Percentiles rank a stretch among this genome's conserved stretches.
Conservation (phyloP, 495 filamentous ascomycete species). For the Aspergillus mulundensis region DNA sequence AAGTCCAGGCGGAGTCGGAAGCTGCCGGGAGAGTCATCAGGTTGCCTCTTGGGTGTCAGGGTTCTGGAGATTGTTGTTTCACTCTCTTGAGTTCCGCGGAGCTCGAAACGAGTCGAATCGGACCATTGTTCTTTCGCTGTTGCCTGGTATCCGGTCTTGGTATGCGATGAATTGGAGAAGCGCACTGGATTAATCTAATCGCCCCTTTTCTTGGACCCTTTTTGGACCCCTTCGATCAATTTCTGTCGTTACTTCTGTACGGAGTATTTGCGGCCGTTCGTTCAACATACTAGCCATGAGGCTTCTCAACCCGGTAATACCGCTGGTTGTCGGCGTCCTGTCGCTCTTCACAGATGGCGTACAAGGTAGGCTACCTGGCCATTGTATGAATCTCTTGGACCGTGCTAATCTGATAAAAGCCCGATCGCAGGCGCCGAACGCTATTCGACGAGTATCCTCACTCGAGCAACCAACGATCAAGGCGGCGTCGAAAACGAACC, state of each 20-base stretch:
- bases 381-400: not conserved
- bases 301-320: constrained; percentile 14
- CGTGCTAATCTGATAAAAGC: constrained; percentile 33
- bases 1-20: constrained; percentile 7
- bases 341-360: constrained; percentile 15
- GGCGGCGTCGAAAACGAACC: constrained; percentile 61
- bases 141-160: constrained; percentile 5
- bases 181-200: constrained; percentile 1
- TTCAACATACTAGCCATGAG: constrained; percentile 17
- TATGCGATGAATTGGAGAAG: constrained; percentile 6
- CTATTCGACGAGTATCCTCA: constrained; percentile 67
- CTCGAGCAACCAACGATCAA: constrained; percentile 73
- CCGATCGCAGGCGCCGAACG: constrained; percentile 70
- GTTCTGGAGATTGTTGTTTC: not conserved
- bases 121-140: constrained; percentile 4
- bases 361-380: constrained; percentile 10
- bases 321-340: constrained; percentile 19
- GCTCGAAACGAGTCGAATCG: not conserved
- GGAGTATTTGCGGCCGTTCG: constrained; percentile 4
- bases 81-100: not conserved
- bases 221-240: not conserved
- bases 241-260: not conserved
- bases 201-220: constrained; percentile 6
- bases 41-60: not conserved
- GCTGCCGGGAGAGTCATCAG: constrained; percentile 2